Evolutionary conservation across 192 early-diverging fungal genomes (phyloP), one percentile per base, ranked within the genome.

Genomic region (Gryganskiella cystojenkinii): DNA sequence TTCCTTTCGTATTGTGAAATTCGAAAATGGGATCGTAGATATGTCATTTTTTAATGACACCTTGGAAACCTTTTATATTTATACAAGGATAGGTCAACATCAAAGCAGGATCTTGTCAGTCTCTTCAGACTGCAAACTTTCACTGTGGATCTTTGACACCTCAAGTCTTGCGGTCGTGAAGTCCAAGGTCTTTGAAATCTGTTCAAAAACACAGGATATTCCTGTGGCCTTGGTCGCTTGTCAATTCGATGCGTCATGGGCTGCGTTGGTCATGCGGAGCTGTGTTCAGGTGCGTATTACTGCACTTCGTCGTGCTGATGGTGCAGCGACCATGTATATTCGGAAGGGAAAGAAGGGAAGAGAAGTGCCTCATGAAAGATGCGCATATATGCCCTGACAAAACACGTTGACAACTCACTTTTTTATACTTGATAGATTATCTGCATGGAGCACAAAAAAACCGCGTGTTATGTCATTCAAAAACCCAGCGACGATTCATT

Each of bases 101-200:
- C 67, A 70, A 24, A 62, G 71, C 24, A 67, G 82, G 46, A 64
- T 89, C 11, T 52, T 87, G 10, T 86, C 86, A 1, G 60, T 81
- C 0, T 83, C 84, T 3, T 61, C 82, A 6, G 81, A 86, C 49
- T 84, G 83, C 44, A 74, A 80, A 42, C 34, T 89, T 4, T 80
- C 82, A 35, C 55, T 86, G 27, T 89, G 88, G 88, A 57, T 82
- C 25, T 86, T 89, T 46, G 84, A 89, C 42, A 71, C 76, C 13
- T 54, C 55, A 17, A 86, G 73, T 8, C 58, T 83, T 15, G 71
- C 79, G 7, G 58, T 88, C 3, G 70, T 66, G 19, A 88, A 85
- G 53, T 71, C 80, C n/a, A 73, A 85, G 17, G 50, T 63, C 8
- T 69, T 71, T 14, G 60, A 69, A 0, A 46, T 69, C 3, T 78